Evolutionary conservation across 108 stramenopile species (phyloP).

Genomic region (Ochromonas danica): DNA sequence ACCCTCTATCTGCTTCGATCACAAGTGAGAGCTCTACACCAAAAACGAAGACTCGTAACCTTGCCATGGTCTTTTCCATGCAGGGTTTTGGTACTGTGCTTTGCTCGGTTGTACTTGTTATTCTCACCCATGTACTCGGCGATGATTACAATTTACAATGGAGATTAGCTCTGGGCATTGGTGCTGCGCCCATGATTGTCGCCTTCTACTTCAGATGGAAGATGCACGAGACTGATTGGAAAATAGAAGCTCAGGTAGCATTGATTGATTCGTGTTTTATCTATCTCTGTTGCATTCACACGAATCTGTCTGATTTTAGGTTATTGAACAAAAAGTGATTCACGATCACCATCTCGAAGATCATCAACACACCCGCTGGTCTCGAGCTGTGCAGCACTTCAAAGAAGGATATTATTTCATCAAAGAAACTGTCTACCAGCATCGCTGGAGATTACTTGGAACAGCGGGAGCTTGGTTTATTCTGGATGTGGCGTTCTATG

Average conservation of each 20-base stretch:
- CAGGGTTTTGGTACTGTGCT: too few relatives aligned
- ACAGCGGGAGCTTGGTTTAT: constrained; percentile 63
- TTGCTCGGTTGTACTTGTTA: too few relatives aligned
- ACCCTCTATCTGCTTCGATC: constrained; percentile 55
- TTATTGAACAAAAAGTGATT: constrained; percentile 17
- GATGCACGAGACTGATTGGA: constrained; percentile 12
- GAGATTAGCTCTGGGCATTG: constrained; percentile 7
- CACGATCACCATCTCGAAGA: constrained; percentile 5
- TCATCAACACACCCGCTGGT: constrained; percentile 1
- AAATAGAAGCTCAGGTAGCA: constrained; percentile 1
- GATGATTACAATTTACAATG: too few relatives aligned
- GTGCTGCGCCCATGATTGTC: too few relatives aligned
- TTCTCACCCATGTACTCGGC: too few relatives aligned
- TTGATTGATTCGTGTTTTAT: constrained; percentile 9
- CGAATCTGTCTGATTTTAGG: constrained; percentile 15
- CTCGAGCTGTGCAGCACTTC: not conserved
- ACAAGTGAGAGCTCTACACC: constrained; percentile 33
- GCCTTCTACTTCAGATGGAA: constrained; percentile 20
- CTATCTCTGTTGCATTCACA: constrained; percentile 1
- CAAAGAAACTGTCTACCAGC: constrained; percentile 15
- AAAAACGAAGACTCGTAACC: too few relatives aligned
- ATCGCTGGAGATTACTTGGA: constrained; percentile 44
- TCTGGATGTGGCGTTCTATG: constrained; percentile 61
- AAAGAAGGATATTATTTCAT: constrained; percentile 17
- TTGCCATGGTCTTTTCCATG: too few relatives aligned